phyloP scores from a whole-genome alignment of 306 rosid species.

The Prunus campanulata region DNA sequence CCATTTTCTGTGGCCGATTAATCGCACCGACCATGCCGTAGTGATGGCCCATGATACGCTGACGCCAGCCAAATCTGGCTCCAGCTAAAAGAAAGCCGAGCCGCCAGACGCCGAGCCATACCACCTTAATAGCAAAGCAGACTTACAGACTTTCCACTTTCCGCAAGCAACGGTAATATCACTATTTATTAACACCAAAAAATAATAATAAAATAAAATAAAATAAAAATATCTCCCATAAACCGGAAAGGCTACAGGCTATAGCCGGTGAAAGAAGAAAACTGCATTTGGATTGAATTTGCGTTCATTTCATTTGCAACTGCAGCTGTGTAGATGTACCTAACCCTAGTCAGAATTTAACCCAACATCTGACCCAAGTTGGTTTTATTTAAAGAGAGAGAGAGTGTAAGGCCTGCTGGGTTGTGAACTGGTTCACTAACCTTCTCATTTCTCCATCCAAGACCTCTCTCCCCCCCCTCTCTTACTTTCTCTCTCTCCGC shows the following conservation, averaged over 20 bases:
- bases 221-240: background rate
- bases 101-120: slow-evolving; percentile 40
- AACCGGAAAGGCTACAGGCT: slow-evolving; percentile 39
- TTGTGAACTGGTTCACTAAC: slow-evolving; percentile 49
- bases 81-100: slow-evolving; percentile 28
- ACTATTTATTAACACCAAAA: too few relatives aligned
- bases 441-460: background rate
- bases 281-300: slow-evolving; percentile 61
- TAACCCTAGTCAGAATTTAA: slow-evolving; percentile 73
- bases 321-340: slow-evolving; percentile 16
- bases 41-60: slow-evolving; percentile 29
- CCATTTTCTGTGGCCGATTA: slow-evolving; percentile 9
- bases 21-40: slow-evolving; percentile 36
- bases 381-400: slow-evolving; percentile 52
- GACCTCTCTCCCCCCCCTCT: too few relatives aligned
- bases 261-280: slow-evolving; percentile 30
- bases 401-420: slow-evolving; percentile 29
- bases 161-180: slow-evolving; percentile 15
- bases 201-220: background rate
- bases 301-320: slow-evolving; percentile 45
- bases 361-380: slow-evolving; percentile 37
- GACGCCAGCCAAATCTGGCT: slow-evolving; percentile 33
- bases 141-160: background rate
- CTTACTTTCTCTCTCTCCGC: background rate
- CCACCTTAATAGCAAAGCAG: background rate